Conservation (phyloP, 805 yeast genomes). For the Lipomyces anomalus region DNA sequence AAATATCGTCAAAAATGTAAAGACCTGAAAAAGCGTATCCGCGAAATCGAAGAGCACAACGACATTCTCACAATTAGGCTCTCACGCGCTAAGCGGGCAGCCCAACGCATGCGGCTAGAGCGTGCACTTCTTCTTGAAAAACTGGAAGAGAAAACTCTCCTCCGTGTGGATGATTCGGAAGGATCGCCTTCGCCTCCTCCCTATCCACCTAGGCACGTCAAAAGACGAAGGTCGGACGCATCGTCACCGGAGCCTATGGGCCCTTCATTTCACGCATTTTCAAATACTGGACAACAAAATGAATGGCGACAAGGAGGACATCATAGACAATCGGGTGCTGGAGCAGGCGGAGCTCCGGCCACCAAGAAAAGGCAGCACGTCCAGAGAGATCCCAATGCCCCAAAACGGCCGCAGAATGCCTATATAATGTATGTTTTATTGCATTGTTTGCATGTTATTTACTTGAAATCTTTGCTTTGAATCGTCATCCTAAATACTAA, state of each 20-base stretch:
- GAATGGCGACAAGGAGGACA: too few relatives aligned
- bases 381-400: constrained; percentile 74
- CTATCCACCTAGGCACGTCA: too few relatives aligned
- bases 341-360: too few relatives aligned
- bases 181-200: constrained; percentile 31
- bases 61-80: constrained; percentile 71
- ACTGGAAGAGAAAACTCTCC: constrained; percentile 49
- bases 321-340: too few relatives aligned
- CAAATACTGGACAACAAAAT: too few relatives aligned
- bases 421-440: constrained; percentile 46
- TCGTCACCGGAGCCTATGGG: too few relatives aligned
- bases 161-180: constrained; percentile 28
- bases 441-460: not conserved
- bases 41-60: constrained; percentile 69
- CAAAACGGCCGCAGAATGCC: constrained; percentile 87
- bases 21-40: constrained; percentile 62
- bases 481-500: too few relatives aligned
- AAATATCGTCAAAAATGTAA: constrained; percentile 60
- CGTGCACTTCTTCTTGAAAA: constrained; percentile 74
- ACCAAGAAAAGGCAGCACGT: constrained; percentile 35
- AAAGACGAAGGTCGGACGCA: too few relatives aligned
- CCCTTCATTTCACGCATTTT: too few relatives aligned
- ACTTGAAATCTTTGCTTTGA: constrained; percentile 6
- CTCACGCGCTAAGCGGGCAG: constrained; percentile 66
- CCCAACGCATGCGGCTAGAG: constrained; percentile 75